phyloP scores from a whole-genome alignment of 2,329 filamentous ascomycete species.

The Zymoseptoria pseudotritici region DNA sequence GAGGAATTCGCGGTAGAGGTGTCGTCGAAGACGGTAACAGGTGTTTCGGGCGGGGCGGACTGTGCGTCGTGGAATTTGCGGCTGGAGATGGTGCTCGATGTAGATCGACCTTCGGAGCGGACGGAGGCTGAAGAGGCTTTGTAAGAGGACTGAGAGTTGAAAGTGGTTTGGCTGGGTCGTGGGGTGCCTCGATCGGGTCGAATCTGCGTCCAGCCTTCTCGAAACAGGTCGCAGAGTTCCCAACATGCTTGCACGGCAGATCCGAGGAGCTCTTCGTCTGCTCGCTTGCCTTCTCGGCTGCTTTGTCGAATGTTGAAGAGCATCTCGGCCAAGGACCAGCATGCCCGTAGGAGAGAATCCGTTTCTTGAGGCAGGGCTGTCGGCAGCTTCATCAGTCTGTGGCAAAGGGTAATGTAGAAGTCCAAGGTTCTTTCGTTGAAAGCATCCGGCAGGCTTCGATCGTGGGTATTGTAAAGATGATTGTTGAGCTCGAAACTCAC shows the following conservation, averaged over 20 bases:
- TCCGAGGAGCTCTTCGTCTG: conserved; percentile 76
- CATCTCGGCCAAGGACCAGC: conserved; percentile 88
- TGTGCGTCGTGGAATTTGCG: conserved; percentile 39
- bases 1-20: conserved; percentile 66
- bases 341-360: conserved; percentile 74
- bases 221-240: conserved; percentile 89
- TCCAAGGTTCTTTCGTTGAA: conserved; percentile 87
- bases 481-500: conserved; percentile 96
- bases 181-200: conserved; percentile 81
- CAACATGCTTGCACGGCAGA: conserved; percentile 89
- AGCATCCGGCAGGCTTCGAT: conserved; percentile 71
- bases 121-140: conserved; percentile 14
- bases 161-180: conserved; percentile 68
- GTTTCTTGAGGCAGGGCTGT: conserved; percentile 72
- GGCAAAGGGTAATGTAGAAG: conserved; percentile 89
- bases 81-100: conserved; percentile 39
- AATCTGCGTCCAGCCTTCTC: conserved; percentile 84
- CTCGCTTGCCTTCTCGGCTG: conserved; percentile 60
- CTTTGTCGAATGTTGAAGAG: conserved; percentile 84
- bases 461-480: conserved; percentile 88
- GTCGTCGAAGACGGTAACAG: conserved; percentile 92
- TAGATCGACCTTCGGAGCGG: conserved; percentile 30
- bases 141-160: conserved; percentile 40
- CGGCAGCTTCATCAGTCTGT: conserved; percentile 91
- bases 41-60: conserved; percentile 66